Percentiles rank a stretch among this genome's conserved stretches.
phyloP scores from a whole-genome alignment of 257 asterid genomes.

The Lycium barbarum region DNA sequence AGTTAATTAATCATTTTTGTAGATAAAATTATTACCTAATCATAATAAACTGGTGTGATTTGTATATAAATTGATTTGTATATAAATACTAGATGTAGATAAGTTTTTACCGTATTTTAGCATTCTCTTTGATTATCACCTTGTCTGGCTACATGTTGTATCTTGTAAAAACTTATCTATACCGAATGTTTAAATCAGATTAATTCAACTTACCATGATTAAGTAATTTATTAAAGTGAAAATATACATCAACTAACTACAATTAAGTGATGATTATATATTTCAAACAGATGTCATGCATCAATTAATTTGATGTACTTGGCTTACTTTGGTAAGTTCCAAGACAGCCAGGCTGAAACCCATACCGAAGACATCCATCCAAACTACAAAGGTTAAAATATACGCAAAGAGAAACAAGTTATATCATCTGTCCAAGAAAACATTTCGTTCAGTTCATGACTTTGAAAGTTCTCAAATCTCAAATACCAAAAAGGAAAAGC shows the following conservation, averaged over 20 bases:
- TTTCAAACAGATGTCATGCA: not conserved
- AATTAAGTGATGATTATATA: too few relatives aligned
- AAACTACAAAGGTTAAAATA: not conserved
- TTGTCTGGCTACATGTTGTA: not conserved
- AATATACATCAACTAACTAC: too few relatives aligned
- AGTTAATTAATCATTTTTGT: too few relatives aligned
- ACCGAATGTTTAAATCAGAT: too few relatives aligned
- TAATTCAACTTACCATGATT: too few relatives aligned
- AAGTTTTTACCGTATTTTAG: not conserved
- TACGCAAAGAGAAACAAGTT: not conserved
- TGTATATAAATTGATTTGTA: too few relatives aligned
- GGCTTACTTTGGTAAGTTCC: not conserved
- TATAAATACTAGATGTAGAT: not conserved
- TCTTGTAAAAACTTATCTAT: not conserved
- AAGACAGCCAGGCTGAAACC: not conserved
- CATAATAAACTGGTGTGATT: not conserved
- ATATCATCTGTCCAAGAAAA: slow-evolving; percentile 20
- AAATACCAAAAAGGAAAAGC: not conserved
- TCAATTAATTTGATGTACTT: not conserved
- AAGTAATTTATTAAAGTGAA: too few relatives aligned
- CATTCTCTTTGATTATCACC: not conserved
- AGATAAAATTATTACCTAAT: not conserved
- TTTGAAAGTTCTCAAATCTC: not conserved
- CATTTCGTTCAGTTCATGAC: slow-evolving; percentile 28
- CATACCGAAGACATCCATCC: not conserved